These are phyloP conservation scores for Microbotryomycetes sp. DNA, from an alignment of 1,284 basidiomycete species.

Conservation along the genomic window DNA sequence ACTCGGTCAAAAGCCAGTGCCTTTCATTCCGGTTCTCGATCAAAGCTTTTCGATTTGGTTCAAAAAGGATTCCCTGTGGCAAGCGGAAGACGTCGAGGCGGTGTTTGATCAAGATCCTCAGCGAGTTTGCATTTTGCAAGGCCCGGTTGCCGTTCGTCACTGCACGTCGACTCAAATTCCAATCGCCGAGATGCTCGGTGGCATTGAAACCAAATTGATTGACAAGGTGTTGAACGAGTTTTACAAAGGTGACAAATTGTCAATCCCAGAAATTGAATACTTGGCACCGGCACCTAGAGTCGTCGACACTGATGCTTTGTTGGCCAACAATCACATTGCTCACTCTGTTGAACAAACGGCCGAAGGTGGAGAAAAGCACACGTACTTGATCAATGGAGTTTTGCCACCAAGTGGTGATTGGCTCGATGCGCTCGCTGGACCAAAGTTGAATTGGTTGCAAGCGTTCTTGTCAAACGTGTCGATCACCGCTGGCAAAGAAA, in stretches of 20 bases:
- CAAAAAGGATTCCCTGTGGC: slow-evolving; percentile 75
- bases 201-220: slow-evolving; percentile 72
- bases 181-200: slow-evolving; percentile 82
- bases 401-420: slow-evolving; percentile 52
- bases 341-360: slow-evolving; percentile 37
- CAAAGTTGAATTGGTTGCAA: slow-evolving; percentile 73
- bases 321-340: slow-evolving; percentile 16
- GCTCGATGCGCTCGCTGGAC: slow-evolving; percentile 78
- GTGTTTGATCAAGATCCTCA: slow-evolving; percentile 98
- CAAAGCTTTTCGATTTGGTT: slow-evolving; percentile 94
- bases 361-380: slow-evolving; percentile 32
- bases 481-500: slow-evolving; percentile 70
- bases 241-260: slow-evolving; percentile 70
- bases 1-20: slow-evolving; percentile 93
- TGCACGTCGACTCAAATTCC: slow-evolving; percentile 81
- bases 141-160: slow-evolving; percentile 88
- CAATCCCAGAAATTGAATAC: slow-evolving; percentile 80
- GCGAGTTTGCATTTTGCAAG: slow-evolving; percentile 94
- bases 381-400: slow-evolving; percentile 36
- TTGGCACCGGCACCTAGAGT: slow-evolving; percentile 50
- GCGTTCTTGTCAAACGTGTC: slow-evolving; percentile 76
- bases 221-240: slow-evolving; percentile 71
- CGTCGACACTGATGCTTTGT: slow-evolving; percentile 16
- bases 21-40: slow-evolving; percentile 97
- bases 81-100: slow-evolving; percentile 95